Evolutionary conservation across 352 stramenopile species (phyloP), one percentile per base, ranked within the genome.

Genomic region (Phytophthora sp.): DNA sequence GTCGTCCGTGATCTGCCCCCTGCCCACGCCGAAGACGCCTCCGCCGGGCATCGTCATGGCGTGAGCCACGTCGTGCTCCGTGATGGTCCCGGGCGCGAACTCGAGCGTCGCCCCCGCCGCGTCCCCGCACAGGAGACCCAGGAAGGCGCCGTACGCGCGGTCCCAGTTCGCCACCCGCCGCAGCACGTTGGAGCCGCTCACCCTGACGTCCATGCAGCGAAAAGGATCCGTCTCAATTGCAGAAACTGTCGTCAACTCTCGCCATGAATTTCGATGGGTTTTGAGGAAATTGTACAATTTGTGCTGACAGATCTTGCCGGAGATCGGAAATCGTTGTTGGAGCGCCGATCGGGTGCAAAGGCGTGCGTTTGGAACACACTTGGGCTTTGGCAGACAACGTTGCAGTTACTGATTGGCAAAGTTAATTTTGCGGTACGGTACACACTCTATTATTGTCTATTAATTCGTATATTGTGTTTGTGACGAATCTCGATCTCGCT

Each of bases 1-100:
- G 65, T 88, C 79, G 73, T 88, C 79, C 5, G 79, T 88, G 66
- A 79, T 84, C 43, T 88, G 79, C 6, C 79, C 79, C 4, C 35
- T 43, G 27, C 79, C 79, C 30, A 86, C 45, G 2, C 37, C 10
- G 20, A 74, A 80, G 38, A 77, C 26, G 15, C 79, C 76, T n/a
- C 74, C 76, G 31, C 79, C 79, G 9, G 79, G 76, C 79, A 88
- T 84, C 37, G 46, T 38, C 72, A 88, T 75, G 1, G 79, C 79
- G 3, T 13, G 20, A 7, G 54, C 51, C 6, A 76, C 74, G 28
- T 71, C 46, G 3, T 32, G 5, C 7, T 51, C 15, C 20, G 52
- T 67, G 53, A 88, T 84, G 17, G 52, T 28, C 5, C 54, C 45
- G 1, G 30, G 54, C 8, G 48, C 59, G 38, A 88, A 86, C 65